phyloP scores from a whole-genome alignment of 2,329 filamentous ascomycete genomes.

The Hymenoscyphus linearis region DNA sequence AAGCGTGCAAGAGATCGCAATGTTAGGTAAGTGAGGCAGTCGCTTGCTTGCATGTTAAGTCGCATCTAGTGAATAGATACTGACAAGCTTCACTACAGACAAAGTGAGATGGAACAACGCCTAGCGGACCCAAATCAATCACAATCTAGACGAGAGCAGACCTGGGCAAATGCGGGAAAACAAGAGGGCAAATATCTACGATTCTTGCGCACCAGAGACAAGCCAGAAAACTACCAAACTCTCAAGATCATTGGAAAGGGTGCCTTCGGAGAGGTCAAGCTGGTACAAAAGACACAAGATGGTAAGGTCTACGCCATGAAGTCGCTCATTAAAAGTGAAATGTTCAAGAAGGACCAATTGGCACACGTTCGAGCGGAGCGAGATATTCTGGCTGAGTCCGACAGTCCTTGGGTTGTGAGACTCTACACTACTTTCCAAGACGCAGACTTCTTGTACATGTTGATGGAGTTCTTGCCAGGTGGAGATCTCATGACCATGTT shows the following conservation, averaged over 20 bases:
- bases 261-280: constrained; percentile 95
- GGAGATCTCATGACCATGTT: constrained; percentile 99
- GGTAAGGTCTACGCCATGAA: constrained; percentile 98
- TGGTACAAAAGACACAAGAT: constrained; percentile 93
- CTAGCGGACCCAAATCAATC: constrained; percentile 72
- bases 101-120: constrained; percentile 85
- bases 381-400: constrained; percentile 97
- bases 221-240: constrained; percentile 89
- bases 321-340: constrained; percentile 96
- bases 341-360: constrained; percentile 99
- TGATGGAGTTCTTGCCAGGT: constrained; percentile 98
- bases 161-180: constrained; percentile 77
- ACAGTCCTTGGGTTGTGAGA: constrained; percentile 99
- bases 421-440: constrained; percentile 98
- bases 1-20: constrained; percentile 93
- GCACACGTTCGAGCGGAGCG: constrained; percentile 96
- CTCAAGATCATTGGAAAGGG: constrained; percentile 99
- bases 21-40: constrained; percentile 60
- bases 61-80: neutral
- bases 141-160: constrained; percentile 72
- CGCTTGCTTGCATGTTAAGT: neutral
- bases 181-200: constrained; percentile 91
- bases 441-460: constrained; percentile 91
- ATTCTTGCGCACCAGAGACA: constrained; percentile 89
- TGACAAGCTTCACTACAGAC: constrained; percentile 46